phyloP scores from a whole-genome alignment of 257 asterid species.

The Solanum sejunctum region DNA sequence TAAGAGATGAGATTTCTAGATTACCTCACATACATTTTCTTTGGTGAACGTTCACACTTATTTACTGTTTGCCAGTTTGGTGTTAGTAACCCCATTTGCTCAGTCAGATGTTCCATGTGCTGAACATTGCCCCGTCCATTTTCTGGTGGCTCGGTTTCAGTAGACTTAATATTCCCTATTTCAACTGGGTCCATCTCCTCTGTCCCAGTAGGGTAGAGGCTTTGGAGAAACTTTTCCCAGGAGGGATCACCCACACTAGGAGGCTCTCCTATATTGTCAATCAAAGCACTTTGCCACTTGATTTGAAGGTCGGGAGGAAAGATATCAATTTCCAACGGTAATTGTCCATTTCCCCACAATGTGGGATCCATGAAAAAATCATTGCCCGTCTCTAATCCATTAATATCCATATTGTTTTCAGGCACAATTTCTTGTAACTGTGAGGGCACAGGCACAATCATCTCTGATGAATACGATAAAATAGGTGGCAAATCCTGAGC shows the following conservation, averaged over 20 bases:
- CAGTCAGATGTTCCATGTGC: constrained; percentile 55
- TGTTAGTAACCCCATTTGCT: constrained; percentile 76
- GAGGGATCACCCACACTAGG: constrained; percentile 59
- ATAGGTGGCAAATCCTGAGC: constrained; percentile 22
- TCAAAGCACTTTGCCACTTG: constrained; percentile 48
- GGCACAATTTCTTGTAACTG: constrained; percentile 24
- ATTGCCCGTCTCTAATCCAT: constrained; percentile 23
- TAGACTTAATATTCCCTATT: constrained; percentile 28
- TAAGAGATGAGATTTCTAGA: neutral
- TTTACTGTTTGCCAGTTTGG: constrained; percentile 21
- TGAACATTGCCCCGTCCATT: constrained; percentile 50
- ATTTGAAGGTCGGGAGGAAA: constrained; percentile 28
- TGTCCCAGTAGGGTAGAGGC: constrained; percentile 28
- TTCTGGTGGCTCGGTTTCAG: constrained; percentile 18
- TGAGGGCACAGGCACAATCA: constrained; percentile 28
- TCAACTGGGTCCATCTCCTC: constrained; percentile 10
- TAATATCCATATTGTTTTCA: constrained; percentile 22
- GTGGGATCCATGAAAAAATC: constrained; percentile 28
- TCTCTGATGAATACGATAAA: constrained; percentile 25
- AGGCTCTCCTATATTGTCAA: constrained; percentile 58
- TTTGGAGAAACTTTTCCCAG: constrained; percentile 68
- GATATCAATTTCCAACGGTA: constrained; percentile 32
- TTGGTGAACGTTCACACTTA: constrained; percentile 9
- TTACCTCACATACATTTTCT: neutral
- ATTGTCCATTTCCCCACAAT: constrained; percentile 9